phyloP scores from a whole-genome alignment of 352 stramenopile genomes.

The Phytophthora gonapodyides region DNA sequence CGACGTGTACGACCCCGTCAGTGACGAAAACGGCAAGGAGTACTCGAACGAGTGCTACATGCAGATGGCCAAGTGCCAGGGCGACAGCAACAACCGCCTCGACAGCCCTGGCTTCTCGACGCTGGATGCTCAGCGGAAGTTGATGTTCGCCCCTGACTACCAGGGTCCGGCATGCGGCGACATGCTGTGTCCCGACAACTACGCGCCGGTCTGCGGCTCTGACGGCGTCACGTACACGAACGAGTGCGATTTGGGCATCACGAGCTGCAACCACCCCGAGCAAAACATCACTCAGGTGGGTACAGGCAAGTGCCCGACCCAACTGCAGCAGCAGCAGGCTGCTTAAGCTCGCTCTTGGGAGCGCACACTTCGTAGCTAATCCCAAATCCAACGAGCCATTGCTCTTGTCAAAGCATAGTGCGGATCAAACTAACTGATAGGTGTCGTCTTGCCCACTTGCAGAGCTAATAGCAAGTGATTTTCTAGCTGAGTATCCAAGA shows the following conservation, averaged over 20 bases:
- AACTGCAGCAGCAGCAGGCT: neutral
- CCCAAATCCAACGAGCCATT: no score
- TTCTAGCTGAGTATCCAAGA: no score
- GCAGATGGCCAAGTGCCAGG: slow-evolving; percentile 35
- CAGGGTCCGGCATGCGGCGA: slow-evolving; percentile 10
- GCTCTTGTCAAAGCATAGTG: no score
- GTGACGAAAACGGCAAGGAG: slow-evolving; percentile 35
- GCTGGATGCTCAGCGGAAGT: slow-evolving; percentile 16
- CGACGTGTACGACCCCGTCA: slow-evolving; percentile 33
- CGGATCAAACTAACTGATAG: no score
- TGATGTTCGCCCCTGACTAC: slow-evolving; percentile 15
- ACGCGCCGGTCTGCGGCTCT: slow-evolving; percentile 35
- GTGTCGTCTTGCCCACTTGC: no score
- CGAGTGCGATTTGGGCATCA: slow-evolving; percentile 31
- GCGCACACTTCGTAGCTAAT: no score
- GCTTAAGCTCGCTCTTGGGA: no score
- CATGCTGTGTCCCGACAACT: slow-evolving; percentile 31
- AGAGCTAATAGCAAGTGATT: no score
- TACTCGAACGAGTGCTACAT: slow-evolving; percentile 50
- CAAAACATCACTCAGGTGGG: slow-evolving; percentile 22
- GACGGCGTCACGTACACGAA: slow-evolving; percentile 42
- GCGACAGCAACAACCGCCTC: slow-evolving; percentile 8
- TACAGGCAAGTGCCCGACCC: slow-evolving; percentile 21
- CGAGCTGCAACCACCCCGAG: slow-evolving; percentile 34
- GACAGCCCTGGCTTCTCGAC: slow-evolving; percentile 6